phyloP scores from a whole-genome alignment of 495 filamentous ascomycete genomes.

The Aspergillus carlsbadensis region DNA sequence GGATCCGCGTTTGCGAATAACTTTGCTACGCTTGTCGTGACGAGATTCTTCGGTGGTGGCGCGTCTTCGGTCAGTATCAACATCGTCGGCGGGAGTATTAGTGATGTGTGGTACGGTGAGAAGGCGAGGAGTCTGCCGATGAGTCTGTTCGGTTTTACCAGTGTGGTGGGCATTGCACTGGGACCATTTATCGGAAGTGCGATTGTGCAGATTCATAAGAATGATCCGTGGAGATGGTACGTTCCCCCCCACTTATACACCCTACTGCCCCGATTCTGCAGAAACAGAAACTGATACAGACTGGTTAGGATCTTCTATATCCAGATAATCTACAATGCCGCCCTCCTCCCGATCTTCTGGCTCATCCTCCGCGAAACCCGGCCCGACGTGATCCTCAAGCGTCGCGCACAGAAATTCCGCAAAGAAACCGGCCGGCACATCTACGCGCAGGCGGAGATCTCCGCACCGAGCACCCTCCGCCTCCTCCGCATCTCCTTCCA shows the following conservation, averaged over 20 bases:
- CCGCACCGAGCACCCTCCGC: conserved; percentile 21
- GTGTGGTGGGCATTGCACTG: conserved; percentile 45
- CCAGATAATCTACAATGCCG: conserved; percentile 51
- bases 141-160: conserved; percentile 43
- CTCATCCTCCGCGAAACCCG: conserved; percentile 46
- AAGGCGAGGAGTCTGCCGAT: conserved; percentile 42
- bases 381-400: conserved; percentile 52
- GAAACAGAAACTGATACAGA: too few relatives aligned
- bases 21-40: conserved; percentile 51
- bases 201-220: conserved; percentile 36
- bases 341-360: conserved; percentile 41
- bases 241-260: background rate
- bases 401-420: conserved; percentile 62
- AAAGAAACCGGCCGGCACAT: conserved; percentile 52
- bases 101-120: conserved; percentile 42
- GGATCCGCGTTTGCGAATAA: conserved; percentile 51
- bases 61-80: conserved; percentile 47
- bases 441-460: conserved; percentile 36
- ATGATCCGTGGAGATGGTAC: conserved; percentile 46
- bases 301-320: conserved; percentile 52
- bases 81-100: conserved; percentile 47
- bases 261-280: background rate
- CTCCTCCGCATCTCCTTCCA: conserved; percentile 37
- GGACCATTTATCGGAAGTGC: conserved; percentile 49
- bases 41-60: conserved; percentile 50